A percentile compares a stretch with the other conserved stretches of the same genome.
phyloP scores from a whole-genome alignment of 2,329 filamentous ascomycete genomes.

The Monosporascus sp. region DNA sequence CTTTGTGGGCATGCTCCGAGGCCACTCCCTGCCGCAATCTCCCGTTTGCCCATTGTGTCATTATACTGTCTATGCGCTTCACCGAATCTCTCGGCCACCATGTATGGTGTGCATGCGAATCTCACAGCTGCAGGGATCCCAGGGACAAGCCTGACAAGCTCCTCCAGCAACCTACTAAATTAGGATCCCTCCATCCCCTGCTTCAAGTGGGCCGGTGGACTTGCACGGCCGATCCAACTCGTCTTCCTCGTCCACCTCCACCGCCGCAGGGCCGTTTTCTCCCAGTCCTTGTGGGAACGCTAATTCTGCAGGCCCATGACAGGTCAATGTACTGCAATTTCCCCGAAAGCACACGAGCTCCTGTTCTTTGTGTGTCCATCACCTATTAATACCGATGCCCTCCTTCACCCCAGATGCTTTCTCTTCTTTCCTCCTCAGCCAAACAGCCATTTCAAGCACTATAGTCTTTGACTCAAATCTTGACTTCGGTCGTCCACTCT shows the following conservation, averaged over 20 bases:
- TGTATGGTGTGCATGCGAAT: background rate
- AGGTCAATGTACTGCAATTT: slow-evolving; percentile 24
- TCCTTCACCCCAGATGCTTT: slow-evolving; percentile 21
- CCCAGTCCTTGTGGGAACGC: slow-evolving; percentile 7
- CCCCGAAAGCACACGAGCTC: slow-evolving; percentile 18
- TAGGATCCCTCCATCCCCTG: background rate
- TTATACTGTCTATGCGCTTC: background rate
- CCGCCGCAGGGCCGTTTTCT: slow-evolving; percentile 5
- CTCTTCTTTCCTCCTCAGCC: slow-evolving; percentile 34
- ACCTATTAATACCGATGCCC: slow-evolving; percentile 43
- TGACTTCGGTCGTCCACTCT: slow-evolving; percentile 57
- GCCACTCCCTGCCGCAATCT: background rate
- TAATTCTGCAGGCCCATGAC: slow-evolving; percentile 14
- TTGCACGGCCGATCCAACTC: slow-evolving; percentile 1
- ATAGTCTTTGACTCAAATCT: slow-evolving; percentile 33
- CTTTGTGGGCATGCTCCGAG: background rate
- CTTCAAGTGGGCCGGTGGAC: background rate
- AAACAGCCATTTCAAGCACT: slow-evolving; percentile 36
- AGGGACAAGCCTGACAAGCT: background rate
- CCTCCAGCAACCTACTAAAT: background rate
- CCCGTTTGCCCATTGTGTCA: background rate
- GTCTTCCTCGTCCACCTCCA: slow-evolving; percentile 10
- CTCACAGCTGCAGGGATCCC: background rate
- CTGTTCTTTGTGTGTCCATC: slow-evolving; percentile 21
- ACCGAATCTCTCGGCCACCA: too few relatives aligned